phyloP scores from a whole-genome alignment of 768 basidiomycete genomes.

The Mycena chlorophos region DNA sequence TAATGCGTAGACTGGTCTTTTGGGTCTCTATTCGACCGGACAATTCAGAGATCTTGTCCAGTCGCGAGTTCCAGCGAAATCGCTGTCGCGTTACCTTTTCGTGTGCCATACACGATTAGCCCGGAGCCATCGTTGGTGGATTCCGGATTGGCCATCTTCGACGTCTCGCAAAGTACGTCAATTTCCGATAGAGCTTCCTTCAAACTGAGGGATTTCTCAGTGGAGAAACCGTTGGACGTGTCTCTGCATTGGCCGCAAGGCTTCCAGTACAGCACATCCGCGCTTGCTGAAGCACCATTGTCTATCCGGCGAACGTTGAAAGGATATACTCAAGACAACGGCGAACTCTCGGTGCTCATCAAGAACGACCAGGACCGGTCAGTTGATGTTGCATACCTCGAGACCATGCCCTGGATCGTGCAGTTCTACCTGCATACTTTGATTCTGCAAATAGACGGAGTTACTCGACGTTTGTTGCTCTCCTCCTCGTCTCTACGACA shows the following conservation, averaged over 20 bases:
- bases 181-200: conserved; percentile 11
- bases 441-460: conserved; percentile 47
- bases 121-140: conserved; percentile 50
- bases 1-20: conserved; percentile 6
- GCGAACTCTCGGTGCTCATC: conserved; percentile 67
- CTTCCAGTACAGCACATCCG: conserved; percentile 61
- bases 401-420: conserved; percentile 92
- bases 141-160: conserved; percentile 45
- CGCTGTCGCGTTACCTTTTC: conserved; percentile 46
- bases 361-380: conserved; percentile 53
- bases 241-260: conserved; percentile 56
- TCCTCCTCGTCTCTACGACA: conserved; percentile 4
- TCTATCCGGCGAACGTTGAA: conserved; percentile 70
- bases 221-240: conserved; percentile 52
- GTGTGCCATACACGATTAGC: conserved; percentile 43
- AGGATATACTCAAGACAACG: conserved; percentile 75
- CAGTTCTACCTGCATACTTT: conserved; percentile 87
- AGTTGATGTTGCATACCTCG: conserved; percentile 68
- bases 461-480: conserved; percentile 25
- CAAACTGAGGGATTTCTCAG: conserved; percentile 29
- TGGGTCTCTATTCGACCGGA: conserved; percentile 57
- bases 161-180: conserved; percentile 47
- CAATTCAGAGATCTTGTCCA: conserved; percentile 65
- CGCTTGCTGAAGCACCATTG: conserved; percentile 42
- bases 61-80: conserved; percentile 64